Evolutionary conservation across 148 eudicot genomes (phyloP).

Genomic region (Tetragonia tetragonoides): DNA sequence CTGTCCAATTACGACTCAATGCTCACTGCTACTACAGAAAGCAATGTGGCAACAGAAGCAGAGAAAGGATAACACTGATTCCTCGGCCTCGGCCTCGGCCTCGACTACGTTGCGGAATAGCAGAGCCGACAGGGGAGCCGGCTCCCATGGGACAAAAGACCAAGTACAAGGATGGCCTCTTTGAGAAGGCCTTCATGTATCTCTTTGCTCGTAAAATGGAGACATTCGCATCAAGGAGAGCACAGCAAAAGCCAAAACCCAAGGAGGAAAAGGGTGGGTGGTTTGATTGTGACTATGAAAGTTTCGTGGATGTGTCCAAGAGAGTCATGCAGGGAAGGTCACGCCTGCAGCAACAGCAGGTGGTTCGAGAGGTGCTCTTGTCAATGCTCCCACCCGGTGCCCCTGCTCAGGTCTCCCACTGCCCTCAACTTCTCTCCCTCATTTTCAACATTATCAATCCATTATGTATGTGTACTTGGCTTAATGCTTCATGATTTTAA

Average conservation of each 20-base stretch:
- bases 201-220: constrained; percentile 86
- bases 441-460: background rate
- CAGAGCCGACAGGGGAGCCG: constrained; percentile 70
- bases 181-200: constrained; percentile 75
- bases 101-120: constrained; percentile 48
- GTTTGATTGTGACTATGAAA: constrained; percentile 68
- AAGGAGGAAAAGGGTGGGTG: constrained; percentile 41
- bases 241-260: background rate
- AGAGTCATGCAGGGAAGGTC: constrained; percentile 79
- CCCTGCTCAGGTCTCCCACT: constrained; percentile 61
- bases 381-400: constrained; percentile 97
- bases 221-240: constrained; percentile 38
- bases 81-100: constrained; percentile 1
- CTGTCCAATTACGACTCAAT: constrained; percentile 33
- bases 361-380: constrained; percentile 78
- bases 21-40: background rate
- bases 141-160: constrained; percentile 87
- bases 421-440: background rate
- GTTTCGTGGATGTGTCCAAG: constrained; percentile 77
- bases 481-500: no score
- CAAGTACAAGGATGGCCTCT: constrained; percentile 75
- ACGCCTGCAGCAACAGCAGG: constrained; percentile 75
- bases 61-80: background rate
- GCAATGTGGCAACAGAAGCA: background rate
- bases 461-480: no score